Percentiles rank a stretch among this genome's conserved stretches.
Evolutionary conservation across 1,284 basidiomycete species (phyloP).

Genomic region (Laetiporus sulphureus): DNA sequence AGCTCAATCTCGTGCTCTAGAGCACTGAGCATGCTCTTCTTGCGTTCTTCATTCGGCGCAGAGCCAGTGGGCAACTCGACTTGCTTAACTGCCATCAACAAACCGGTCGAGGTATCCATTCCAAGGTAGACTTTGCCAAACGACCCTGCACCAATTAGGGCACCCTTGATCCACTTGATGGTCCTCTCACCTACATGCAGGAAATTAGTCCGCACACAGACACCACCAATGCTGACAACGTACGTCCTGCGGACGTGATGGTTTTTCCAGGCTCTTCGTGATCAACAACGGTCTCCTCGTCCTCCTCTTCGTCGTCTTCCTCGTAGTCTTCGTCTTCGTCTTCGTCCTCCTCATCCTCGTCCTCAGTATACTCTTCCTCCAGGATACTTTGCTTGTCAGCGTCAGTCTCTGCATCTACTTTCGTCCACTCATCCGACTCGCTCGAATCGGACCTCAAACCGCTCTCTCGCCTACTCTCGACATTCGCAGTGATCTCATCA

Average conservation of each 20-base stretch:
- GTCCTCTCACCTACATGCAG: slow-evolving; percentile 41
- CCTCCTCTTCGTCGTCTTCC: slow-evolving; percentile 33
- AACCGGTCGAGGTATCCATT: slow-evolving; percentile 91
- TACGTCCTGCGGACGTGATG: slow-evolving; percentile 63
- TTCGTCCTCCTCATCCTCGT: slow-evolving; percentile 26
- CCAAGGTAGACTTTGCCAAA: slow-evolving; percentile 96
- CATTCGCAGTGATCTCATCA: slow-evolving; percentile 95
- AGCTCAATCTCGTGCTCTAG: slow-evolving; percentile 96
- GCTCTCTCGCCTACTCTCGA: slow-evolving; percentile 76
- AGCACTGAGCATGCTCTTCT: slow-evolving; percentile 92
- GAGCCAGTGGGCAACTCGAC: slow-evolving; percentile 89
- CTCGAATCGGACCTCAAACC: slow-evolving; percentile 38
- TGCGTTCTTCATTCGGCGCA: slow-evolving; percentile 87
- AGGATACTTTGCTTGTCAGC: slow-evolving; percentile 33
- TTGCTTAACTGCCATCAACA: slow-evolving; percentile 99
- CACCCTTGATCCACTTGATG: slow-evolving; percentile 98
- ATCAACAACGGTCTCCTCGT: slow-evolving; percentile 39
- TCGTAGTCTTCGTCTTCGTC: slow-evolving; percentile 40
- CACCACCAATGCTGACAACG: slow-evolving; percentile 17
- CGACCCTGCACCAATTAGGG: slow-evolving; percentile 94
- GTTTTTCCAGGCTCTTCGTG: slow-evolving; percentile 49
- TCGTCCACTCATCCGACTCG: slow-evolving; percentile 64
- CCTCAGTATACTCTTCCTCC: slow-evolving; percentile 32
- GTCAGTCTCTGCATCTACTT: slow-evolving; percentile 42
- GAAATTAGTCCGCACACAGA: background rate